Evolutionary conservation across 2,329 filamentous ascomycete genomes (phyloP).

Genomic region (Ophiobolus disseminans): DNA sequence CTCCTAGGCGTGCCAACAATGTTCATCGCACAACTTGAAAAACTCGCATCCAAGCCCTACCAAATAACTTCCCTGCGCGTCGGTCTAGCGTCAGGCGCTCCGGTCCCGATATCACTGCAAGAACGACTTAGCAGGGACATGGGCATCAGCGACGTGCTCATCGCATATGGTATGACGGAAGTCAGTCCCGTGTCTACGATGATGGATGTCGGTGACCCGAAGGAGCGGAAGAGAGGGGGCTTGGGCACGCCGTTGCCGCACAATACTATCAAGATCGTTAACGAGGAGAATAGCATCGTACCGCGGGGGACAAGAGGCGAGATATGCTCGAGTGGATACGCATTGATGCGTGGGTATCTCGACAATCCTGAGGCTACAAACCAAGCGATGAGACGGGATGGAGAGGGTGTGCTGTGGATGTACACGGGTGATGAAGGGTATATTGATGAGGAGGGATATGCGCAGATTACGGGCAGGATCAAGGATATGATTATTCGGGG

Average conservation of each 20-base stretch:
- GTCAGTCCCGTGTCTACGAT: slow-evolving; percentile 81
- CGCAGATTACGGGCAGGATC: slow-evolving; percentile 73
- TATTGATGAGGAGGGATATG: slow-evolving; percentile 59
- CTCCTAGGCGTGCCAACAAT: slow-evolving; percentile 82
- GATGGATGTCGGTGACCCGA: slow-evolving; percentile 73
- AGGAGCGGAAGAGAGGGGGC: slow-evolving; percentile 69
- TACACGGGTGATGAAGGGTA: slow-evolving; percentile 43
- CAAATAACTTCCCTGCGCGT: slow-evolving; percentile 1
- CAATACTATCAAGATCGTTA: slow-evolving; percentile 74
- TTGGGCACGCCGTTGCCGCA: slow-evolving; percentile 79
- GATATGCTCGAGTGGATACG: slow-evolving; percentile 78
- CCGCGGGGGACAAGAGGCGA: slow-evolving; percentile 72
- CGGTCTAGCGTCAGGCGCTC: slow-evolving; percentile 1
- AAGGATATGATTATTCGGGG: slow-evolving; percentile 80
- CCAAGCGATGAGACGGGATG: slow-evolving; percentile 72
- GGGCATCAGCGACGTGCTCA: slow-evolving; percentile 21
- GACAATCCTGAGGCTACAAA: slow-evolving; percentile 75
- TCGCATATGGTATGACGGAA: slow-evolving; percentile 74
- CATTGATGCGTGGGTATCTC: slow-evolving; percentile 68
- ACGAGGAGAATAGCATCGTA: slow-evolving; percentile 68
- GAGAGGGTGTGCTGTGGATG: slow-evolving; percentile 55
- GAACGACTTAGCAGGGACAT: slow-evolving; percentile 1
- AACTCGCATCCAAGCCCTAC: background rate
- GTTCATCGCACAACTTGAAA: slow-evolving; percentile 50
- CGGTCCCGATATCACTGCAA: slow-evolving; percentile 1